Conservation (phyloP, 495 filamentous ascomycete genomes). For the Aspergillus conjunctus region DNA sequence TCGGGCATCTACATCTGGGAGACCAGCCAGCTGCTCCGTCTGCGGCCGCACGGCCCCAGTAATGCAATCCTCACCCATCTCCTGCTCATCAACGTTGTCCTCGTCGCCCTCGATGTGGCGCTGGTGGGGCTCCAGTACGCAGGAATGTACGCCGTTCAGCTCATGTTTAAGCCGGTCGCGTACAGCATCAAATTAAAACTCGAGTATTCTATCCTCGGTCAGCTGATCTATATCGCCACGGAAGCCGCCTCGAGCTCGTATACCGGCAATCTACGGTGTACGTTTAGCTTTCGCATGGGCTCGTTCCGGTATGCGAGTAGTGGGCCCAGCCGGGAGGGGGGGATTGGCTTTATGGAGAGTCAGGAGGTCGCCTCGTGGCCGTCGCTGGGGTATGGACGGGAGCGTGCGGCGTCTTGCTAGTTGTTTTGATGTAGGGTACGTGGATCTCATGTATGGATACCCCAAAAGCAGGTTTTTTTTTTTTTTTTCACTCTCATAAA, state of each 20-base stretch:
- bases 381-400: too few species aligned
- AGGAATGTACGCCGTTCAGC: conserved; percentile 50
- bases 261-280: not conserved
- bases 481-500: not conserved
- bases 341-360: too few species aligned
- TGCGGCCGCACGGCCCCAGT: conserved; percentile 31
- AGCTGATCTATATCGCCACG: conserved; percentile 41
- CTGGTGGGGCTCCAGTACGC: conserved; percentile 50
- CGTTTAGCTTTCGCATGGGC: not conserved
- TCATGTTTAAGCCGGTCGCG: conserved; percentile 51
- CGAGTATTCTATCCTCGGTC: conserved; percentile 55
- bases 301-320: not conserved
- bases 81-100: conserved; percentile 50
- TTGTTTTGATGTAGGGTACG: not conserved
- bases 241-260: not conserved
- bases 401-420: too few species aligned
- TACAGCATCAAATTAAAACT: conserved; percentile 59
- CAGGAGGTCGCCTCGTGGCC: too few species aligned
- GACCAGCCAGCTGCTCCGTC: conserved; percentile 47
- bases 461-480: not conserved
- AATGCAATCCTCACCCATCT: conserved; percentile 46
- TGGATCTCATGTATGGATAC: not conserved
- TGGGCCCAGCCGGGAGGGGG: too few species aligned
- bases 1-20: conserved; percentile 59
- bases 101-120: conserved; percentile 50